Evolutionary conservation across 208 protist species (phyloP), one percentile per base, ranked within the genome.

Genomic region (Lotmaria passim): DNA sequence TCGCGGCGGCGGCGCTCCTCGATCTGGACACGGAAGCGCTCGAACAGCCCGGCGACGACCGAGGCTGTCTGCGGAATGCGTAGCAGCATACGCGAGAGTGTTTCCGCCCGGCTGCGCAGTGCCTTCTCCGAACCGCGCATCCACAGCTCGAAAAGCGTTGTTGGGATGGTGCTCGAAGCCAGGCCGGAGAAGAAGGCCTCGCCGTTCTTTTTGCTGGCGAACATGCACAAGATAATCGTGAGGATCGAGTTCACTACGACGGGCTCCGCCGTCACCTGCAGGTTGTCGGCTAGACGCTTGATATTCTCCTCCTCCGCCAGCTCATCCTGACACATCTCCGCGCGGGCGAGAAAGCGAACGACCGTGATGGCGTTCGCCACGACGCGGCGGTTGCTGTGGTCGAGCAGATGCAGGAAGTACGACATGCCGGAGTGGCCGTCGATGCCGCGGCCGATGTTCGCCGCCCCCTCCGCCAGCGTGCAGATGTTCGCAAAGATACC

Each of bases 401-500:
- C 84, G 23, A 96, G 81, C 14, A 96, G 83, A 14, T 73, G 70
- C 31, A 96, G 60, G 68, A 96, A 96, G 78, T 83, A 93, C 44
- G 86, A 86, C 61, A 93, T 86, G 58, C 87, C 90, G 53, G 78
- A 86, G 69, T 85, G 79, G 59, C 85, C 86, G 53, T 96, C 85
- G 17, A 81, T 81, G 39, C 88, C 90, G 23, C 71, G 62, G n/a
- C 80, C 82, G 39, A 96, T 69, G 65, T 82, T 88, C 34, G 62
- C 23, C 7, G 91, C 88, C 1, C 91, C 91, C 1, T 62, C 69
- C 17, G 64, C 58, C 8, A 96, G 75, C 30, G 86, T 85, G 75
- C 82, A 90, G 55, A 96, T 47, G 77, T 96, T 93, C 12, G 91
- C 81, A 57, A 92, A 91, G 58, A 93, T 93, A 28, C 86, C 86